These are phyloP conservation scores for Aspergillus hortae DNA, from an alignment of 2,329 filamentous ascomycete species.

Conservation along the genomic window DNA sequence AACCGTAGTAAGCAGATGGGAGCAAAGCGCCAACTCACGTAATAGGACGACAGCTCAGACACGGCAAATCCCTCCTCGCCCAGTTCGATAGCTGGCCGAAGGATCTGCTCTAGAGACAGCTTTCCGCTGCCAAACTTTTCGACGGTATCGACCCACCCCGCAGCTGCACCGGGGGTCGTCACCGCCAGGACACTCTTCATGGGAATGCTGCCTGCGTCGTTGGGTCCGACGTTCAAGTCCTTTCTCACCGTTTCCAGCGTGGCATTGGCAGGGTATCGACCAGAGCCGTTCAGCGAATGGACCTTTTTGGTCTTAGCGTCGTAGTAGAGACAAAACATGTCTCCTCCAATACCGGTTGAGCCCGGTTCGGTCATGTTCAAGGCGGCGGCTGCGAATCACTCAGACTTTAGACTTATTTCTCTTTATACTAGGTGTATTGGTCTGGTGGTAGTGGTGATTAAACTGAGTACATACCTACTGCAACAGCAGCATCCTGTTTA, in stretches of 20 bases:
- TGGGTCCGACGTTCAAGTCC: conserved; percentile 63
- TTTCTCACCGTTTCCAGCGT: conserved; percentile 68
- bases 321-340: conserved; percentile 96
- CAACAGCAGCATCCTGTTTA: conserved; percentile 84
- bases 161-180: conserved; percentile 84
- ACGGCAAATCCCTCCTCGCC: conserved; percentile 89
- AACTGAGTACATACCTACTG: conserved; percentile 61
- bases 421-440: background rate
- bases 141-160: conserved; percentile 88
- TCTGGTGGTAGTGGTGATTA: no score
- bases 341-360: conserved; percentile 91
- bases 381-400: conserved; percentile 64
- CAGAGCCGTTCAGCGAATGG: conserved; percentile 85
- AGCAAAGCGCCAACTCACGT: conserved; percentile 51
- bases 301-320: conserved; percentile 78
- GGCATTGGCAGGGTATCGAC: conserved; percentile 68
- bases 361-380: conserved; percentile 91
- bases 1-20: no score
- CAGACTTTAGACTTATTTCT: conserved; percentile 7
- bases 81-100: conserved; percentile 77
- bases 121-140: conserved; percentile 88
- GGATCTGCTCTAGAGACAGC: conserved; percentile 69
- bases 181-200: conserved; percentile 73
- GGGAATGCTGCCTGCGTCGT: conserved; percentile 61
- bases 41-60: conserved; percentile 68